phyloP scores from a whole-genome alignment of 2,329 filamentous ascomycete genomes.

The Neofusicoccum cordaticola region DNA sequence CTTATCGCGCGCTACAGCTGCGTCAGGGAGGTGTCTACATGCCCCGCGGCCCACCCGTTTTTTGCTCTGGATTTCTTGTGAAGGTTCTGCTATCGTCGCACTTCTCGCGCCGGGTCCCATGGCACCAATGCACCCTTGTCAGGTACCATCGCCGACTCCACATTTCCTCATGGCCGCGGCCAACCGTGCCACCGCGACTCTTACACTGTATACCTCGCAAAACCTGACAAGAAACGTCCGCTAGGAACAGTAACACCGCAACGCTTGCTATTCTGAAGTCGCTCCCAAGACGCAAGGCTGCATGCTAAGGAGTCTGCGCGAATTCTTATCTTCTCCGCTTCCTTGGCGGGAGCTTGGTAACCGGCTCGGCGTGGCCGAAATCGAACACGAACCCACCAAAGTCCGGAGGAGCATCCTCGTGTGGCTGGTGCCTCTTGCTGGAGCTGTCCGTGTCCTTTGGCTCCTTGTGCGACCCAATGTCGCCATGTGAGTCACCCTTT shows the following conservation, averaged over 20 bases:
- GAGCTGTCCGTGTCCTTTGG: not conserved
- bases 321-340: constrained; percentile 3
- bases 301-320: not conserved
- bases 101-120: not conserved
- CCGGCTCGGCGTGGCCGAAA: constrained; percentile 13
- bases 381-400: constrained; percentile 15
- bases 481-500: constrained; percentile 23
- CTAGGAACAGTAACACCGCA: not conserved
- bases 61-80: not conserved
- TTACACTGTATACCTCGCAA: not conserved
- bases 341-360: constrained; percentile 15
- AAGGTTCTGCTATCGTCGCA: not conserved
- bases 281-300: not conserved
- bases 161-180: not conserved
- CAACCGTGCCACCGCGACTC: not conserved
- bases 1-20: not conserved
- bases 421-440: not conserved
- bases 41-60: not conserved
- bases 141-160: not conserved
- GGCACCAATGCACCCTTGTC: not conserved
- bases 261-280: not conserved
- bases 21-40: not conserved
- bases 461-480: not conserved
- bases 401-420: not conserved
- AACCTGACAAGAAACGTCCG: not conserved